phyloP scores from a whole-genome alignment of 331 rosid genomes.

The Acacia concinna region DNA sequence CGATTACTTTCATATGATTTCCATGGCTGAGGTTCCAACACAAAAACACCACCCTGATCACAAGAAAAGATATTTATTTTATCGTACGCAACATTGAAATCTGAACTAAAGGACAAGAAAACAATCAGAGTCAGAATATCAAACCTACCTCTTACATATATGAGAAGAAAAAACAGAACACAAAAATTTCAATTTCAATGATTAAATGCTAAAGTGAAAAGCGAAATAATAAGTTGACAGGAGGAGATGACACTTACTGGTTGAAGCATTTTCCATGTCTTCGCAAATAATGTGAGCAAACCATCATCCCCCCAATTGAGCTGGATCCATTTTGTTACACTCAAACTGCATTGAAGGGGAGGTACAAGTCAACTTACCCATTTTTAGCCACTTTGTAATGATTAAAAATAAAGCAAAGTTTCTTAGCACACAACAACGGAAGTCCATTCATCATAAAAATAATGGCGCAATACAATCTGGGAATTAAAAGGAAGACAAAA shows the following conservation, averaged over 20 bases:
- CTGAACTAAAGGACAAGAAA: not conserved
- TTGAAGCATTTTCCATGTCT: conserved; percentile 75
- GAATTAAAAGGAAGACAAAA: not conserved
- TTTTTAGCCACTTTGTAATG: not conserved
- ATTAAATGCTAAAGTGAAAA: conserved; percentile 7
- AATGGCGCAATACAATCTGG: not conserved
- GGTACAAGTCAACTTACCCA: conserved; percentile 10
- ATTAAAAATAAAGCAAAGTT: conserved; percentile 12
- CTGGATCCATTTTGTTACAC: conserved; percentile 94
- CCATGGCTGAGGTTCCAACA: conserved; percentile 99
- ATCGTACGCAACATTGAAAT: not conserved
- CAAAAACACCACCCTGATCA: conserved; percentile 84
- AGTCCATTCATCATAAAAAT: conserved; percentile 2
- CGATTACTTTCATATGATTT: conserved; percentile 71
- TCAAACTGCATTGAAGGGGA: conserved; percentile 64
- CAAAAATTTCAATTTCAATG: not conserved
- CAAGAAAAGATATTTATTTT: conserved; percentile 14
- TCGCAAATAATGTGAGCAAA: conserved; percentile 68
- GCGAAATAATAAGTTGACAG: not conserved
- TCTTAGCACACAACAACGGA: not conserved
- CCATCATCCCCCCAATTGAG: conserved; percentile 97
- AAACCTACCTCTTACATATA: not conserved
- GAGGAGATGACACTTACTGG: conserved; percentile 53
- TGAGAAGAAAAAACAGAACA: not conserved
- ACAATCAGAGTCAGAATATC: not conserved